These are phyloP conservation scores for Candida koratica DNA, from an alignment of 805 yeast species.

Conservation along the genomic window DNA sequence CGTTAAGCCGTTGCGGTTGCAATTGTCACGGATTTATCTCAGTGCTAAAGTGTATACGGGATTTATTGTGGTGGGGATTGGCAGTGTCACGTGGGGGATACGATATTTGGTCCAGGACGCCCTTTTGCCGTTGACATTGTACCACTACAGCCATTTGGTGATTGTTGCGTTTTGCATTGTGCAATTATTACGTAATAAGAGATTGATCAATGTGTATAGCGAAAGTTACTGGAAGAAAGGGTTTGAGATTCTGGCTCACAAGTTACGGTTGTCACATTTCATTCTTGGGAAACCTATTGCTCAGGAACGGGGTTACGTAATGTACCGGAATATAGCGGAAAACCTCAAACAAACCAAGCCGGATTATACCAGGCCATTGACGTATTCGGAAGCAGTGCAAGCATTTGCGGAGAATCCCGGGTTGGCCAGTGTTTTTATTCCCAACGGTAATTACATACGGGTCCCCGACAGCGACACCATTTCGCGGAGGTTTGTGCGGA, in stretches of 20 bases:
- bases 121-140: conserved; percentile 25
- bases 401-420: conserved; percentile 41
- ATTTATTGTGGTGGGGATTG: conserved; percentile 73
- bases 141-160: conserved; percentile 12
- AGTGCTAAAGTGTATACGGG: conserved; percentile 73
- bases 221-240: conserved; percentile 59
- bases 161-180: conserved; percentile 1
- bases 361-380: conserved; percentile 57
- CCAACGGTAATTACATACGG: conserved; percentile 77
- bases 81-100: conserved; percentile 53
- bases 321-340: conserved; percentile 50
- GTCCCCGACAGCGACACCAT: conserved; percentile 84
- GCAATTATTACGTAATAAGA: conserved; percentile 7
- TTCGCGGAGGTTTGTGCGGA: conserved; percentile 58
- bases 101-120: conserved; percentile 24
- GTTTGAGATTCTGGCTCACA: conserved; percentile 51
- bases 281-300: conserved; percentile 59
- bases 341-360: conserved; percentile 44
- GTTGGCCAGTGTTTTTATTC: conserved; percentile 59
- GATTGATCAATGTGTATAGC: conserved; percentile 28
- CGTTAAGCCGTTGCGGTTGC: conserved; percentile 68
- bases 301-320: conserved; percentile 65
- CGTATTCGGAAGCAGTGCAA: conserved; percentile 41
- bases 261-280: conserved; percentile 76
- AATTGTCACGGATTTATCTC: conserved; percentile 65